Evolutionary conservation across 768 basidiomycete genomes (phyloP), one percentile per base, ranked within the genome.

Genomic region (Suillus spraguei): DNA sequence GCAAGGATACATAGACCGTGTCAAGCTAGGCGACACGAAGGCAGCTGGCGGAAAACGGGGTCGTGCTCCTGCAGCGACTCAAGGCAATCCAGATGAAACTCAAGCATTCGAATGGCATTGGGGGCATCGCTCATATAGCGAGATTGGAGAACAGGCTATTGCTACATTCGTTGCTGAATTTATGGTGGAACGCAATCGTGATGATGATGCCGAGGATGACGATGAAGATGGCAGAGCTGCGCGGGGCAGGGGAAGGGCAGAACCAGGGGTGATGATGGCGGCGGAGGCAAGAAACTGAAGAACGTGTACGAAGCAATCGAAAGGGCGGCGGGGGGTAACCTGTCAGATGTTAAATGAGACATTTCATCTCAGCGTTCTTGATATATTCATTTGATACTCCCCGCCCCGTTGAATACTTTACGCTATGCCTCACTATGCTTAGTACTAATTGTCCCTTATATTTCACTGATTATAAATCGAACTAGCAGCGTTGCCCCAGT

Each of bases 101-200:
- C 71, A 74, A 32, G 63, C 78, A 17, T 85, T 80, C 64, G 92
- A 94, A 70, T 94, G 92, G 94, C 84, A 87, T 20, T 98, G 95
- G 95, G 95, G 95, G 4, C 78, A 83, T 33, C 83, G 92, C 35
- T 88, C 94, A 2, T 84, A 89, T 44, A 85, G 85, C 38, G 96
- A 98, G 75, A 85, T 97, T 5, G 90, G 92, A 2, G 96, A 98
- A 75, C 76, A 81, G 63, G 87, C 81, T 14, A 79, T 95, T 10
- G 91, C 87, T 1, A 78, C 77, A 61, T 97, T 97, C 69, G 81
- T 97, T 2, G 87, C 87, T 2, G 87, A 92, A 68, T 91, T 95
- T 68, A 93, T 94, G 90, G 81, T 85, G 42, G 82, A 78, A 50
- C 70, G 71, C 16, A 60, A 69, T 22, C 74, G 77, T 49, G 73